Evolutionary conservation across 2,329 filamentous ascomycete genomes (phyloP).

Genomic region (Parastagonospora avenae): DNA sequence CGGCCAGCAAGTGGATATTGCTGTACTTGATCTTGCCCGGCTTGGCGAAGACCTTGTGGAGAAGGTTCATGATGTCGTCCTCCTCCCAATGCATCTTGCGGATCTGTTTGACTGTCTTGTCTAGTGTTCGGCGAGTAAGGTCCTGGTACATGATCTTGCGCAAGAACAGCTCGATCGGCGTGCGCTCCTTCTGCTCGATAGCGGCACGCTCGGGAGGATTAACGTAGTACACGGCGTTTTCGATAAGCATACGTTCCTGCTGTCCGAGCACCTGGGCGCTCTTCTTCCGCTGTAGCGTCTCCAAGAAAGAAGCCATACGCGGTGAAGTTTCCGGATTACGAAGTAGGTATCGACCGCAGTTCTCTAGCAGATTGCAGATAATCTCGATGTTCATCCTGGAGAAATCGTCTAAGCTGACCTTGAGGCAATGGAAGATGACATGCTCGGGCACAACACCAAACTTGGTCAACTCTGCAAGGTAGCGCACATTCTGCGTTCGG

Average conservation of each 20-base stretch:
- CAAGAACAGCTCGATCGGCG: slow-evolving; percentile 89
- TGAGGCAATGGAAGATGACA: slow-evolving; percentile 97
- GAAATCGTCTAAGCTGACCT: slow-evolving; percentile 96
- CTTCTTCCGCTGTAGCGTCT: slow-evolving; percentile 95
- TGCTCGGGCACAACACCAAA: slow-evolving; percentile 98
- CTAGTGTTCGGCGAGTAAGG: slow-evolving; percentile 91
- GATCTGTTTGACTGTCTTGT: slow-evolving; percentile 91
- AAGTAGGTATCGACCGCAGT: slow-evolving; percentile 91
- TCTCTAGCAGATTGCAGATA: slow-evolving; percentile 92
- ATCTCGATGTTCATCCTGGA: slow-evolving; percentile 99
- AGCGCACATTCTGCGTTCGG: slow-evolving; percentile 92
- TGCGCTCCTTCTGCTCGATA: slow-evolving; percentile 95
- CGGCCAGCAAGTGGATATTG: slow-evolving; percentile 91
- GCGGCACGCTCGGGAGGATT: slow-evolving; percentile 92
- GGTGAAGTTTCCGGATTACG: slow-evolving; percentile 92
- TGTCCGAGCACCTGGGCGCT: slow-evolving; percentile 92
- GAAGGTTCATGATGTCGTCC: slow-evolving; percentile 75
- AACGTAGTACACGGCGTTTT: slow-evolving; percentile 97
- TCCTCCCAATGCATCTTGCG: slow-evolving; percentile 98
- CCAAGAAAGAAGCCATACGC: slow-evolving; percentile 90
- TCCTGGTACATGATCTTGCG: slow-evolving; percentile 92
- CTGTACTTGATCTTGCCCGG: slow-evolving; percentile 97
- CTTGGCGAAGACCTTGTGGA: slow-evolving; percentile 93
- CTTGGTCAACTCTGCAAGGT: slow-evolving; percentile 95
- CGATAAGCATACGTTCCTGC: slow-evolving; percentile 96